These are phyloP conservation scores for Usnea hakonensis DNA, from an alignment of 495 filamentous ascomycete genomes.

Conservation along the genomic window DNA sequence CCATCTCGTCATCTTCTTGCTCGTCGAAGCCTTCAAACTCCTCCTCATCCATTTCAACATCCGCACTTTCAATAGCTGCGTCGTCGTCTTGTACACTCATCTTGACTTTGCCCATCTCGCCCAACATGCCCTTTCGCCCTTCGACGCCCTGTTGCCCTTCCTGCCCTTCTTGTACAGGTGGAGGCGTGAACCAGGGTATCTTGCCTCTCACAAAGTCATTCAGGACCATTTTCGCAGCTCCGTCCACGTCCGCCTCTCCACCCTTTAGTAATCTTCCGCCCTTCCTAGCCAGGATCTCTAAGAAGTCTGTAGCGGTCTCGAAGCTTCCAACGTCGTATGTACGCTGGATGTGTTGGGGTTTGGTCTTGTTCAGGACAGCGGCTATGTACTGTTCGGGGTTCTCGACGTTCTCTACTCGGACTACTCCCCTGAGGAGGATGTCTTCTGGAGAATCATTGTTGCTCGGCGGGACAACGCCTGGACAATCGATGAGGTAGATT, in stretches of 20 bases:
- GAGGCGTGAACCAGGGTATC: constrained; percentile 88
- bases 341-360: constrained; percentile 79
- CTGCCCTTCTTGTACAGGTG: constrained; percentile 53
- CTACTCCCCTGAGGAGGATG: constrained; percentile 85
- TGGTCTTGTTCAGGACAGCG: constrained; percentile 69
- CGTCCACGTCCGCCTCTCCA: constrained; percentile 87
- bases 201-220: constrained; percentile 95
- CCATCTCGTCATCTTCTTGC: constrained; percentile 21
- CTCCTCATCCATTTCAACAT: constrained; percentile 12
- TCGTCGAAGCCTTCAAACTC: constrained; percentile 38
- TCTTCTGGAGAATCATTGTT: constrained; percentile 73
- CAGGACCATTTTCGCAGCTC: constrained; percentile 89
- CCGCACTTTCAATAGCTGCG: constrained; percentile 7
- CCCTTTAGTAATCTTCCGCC: constrained; percentile 77
- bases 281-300: constrained; percentile 82
- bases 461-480: constrained; percentile 88
- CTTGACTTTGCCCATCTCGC: constrained; percentile 54
- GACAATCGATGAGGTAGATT: constrained; percentile 95
- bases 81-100: constrained; percentile 37
- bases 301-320: constrained; percentile 67
- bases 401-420: constrained; percentile 89
- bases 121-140: constrained; percentile 41
- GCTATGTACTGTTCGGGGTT: constrained; percentile 93
- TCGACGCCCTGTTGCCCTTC: constrained; percentile 47
- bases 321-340: constrained; percentile 82